Evolutionary conservation across 2,329 filamentous ascomycete genomes (phyloP).

Genomic region (Fusarium papillatum): DNA sequence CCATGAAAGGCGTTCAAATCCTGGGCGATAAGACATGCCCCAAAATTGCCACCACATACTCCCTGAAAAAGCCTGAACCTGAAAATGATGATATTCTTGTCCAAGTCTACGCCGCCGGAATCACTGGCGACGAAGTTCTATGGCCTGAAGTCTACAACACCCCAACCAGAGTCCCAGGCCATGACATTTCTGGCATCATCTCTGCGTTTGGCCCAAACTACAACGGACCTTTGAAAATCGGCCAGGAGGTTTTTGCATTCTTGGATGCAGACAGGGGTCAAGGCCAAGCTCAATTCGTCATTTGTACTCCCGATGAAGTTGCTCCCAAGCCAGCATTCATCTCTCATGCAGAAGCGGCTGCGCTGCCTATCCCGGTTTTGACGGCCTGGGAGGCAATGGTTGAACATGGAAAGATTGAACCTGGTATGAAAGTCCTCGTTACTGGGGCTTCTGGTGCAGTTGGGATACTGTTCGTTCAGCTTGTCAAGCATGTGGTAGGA

Average conservation of each 20-base stretch:
- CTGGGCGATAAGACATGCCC: conserved; percentile 39
- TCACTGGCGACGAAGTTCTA: conserved; percentile 51
- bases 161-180: conserved; percentile 48
- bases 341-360: conserved; percentile 8
- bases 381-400: conserved; percentile 25
- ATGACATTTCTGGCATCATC: conserved; percentile 52
- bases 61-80: conserved; percentile 34
- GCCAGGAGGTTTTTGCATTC: background rate
- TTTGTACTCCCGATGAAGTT: conserved; percentile 3
- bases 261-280: background rate
- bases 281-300: conserved; percentile 13
- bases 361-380: conserved; percentile 12
- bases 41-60: conserved; percentile 23
- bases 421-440: background rate
- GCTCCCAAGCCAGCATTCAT: conserved; percentile 3
- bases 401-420: background rate
- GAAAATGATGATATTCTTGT: conserved; percentile 43
- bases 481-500: conserved; percentile 36
- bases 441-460: conserved; percentile 25
- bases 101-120: conserved; percentile 48
- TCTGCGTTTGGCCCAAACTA: conserved; percentile 32
- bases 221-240: background rate
- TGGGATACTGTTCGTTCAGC: conserved; percentile 45
- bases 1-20: conserved; percentile 52
- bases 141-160: conserved; percentile 51